Evolutionary conservation across 1,284 basidiomycete species (phyloP), one percentile per base, ranked within the genome.

Genomic region (Sporisorium scitamineum): DNA sequence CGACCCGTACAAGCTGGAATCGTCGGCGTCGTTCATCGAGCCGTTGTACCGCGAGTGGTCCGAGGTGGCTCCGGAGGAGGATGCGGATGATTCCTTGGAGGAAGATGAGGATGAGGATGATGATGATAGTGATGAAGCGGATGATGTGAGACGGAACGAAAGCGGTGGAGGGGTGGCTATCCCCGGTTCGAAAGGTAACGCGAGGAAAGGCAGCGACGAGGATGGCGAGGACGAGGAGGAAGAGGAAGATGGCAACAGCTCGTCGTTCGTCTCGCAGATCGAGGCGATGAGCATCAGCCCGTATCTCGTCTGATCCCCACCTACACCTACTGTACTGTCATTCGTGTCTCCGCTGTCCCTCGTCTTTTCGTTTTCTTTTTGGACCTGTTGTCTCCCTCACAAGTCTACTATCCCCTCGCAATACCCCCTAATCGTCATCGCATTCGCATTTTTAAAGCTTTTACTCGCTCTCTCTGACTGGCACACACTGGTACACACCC

Each of bases 1-100:
- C 84, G 97, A 99, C 85, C 97, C 97, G 1, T 99, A 94, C 87
- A 93, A 92, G 76, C 90, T 99, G 2, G 92, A 93, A 3, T 83
- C 86, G 42, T 88, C 81, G 13, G 65, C 87, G 0, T 84, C 85
- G 26, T 89, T 85, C 72, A 86, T 90, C 66, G 87, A 89, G 47
- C 77, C 79, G 9, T 86, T 89, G 55, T 90, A 90, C 71, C 84
- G 88, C 14, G 87, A 88, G 10, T 90, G 89, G 89, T 60, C 75
- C 27, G 88, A 89, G 52, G 88, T 89, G 5, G 87, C 87, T 5
- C 84, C 83, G 2, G 80, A 80, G 3, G 70, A 78, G 39, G 83
- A 86, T 29, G 69, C 72, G 9, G 63, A 68, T 9, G 70, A 57
- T 24, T 78, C 77, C 4, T 73, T 64, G 16, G 67, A 62, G 24